These are phyloP conservation scores for Pholiota adiposa DNA, from an alignment of 1,284 basidiomycete genomes.

Conservation along the genomic window DNA sequence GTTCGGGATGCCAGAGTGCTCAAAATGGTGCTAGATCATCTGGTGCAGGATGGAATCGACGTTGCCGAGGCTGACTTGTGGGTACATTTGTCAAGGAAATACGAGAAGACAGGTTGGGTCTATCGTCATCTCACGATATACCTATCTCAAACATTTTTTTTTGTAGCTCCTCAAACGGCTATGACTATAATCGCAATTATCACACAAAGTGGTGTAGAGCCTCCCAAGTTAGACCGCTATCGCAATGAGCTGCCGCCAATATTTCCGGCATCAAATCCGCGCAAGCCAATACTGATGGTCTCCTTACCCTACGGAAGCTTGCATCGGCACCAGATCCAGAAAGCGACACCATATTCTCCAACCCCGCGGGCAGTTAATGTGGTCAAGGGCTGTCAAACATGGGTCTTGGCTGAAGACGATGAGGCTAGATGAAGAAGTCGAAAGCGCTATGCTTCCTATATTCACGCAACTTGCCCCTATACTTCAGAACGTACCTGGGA, in stretches of 20 bases:
- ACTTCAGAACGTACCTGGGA: slow-evolving; percentile 84
- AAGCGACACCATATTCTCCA: slow-evolving; percentile 82
- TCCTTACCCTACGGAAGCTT: slow-evolving; percentile 74
- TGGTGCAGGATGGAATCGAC: slow-evolving; percentile 65
- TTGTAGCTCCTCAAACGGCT: slow-evolving; percentile 67
- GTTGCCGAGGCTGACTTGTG: slow-evolving; percentile 76
- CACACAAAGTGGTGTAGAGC: slow-evolving; percentile 66
- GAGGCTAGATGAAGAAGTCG: slow-evolving; percentile 75
- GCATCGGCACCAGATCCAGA: slow-evolving; percentile 80
- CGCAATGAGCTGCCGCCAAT: slow-evolving; percentile 86
- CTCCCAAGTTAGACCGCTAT: slow-evolving; percentile 77
- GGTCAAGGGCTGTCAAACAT: slow-evolving; percentile 84
- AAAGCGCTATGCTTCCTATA: slow-evolving; percentile 76
- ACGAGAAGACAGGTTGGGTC: slow-evolving; percentile 62
- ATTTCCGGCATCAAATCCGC: slow-evolving; percentile 71
- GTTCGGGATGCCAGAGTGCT: slow-evolving; percentile 63
- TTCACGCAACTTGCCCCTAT: slow-evolving; percentile 85
- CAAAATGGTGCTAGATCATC: slow-evolving; percentile 58
- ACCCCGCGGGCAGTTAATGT: slow-evolving; percentile 89
- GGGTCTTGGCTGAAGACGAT: slow-evolving; percentile 76
- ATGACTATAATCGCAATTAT: slow-evolving; percentile 71
- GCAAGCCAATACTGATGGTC: slow-evolving; percentile 71
- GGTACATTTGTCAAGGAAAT: slow-evolving; percentile 66
- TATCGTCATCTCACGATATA: background rate
- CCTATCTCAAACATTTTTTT: background rate